A percentile compares a stretch with the other conserved stretches of the same genome.
Evolutionary conservation across 2,329 filamentous ascomycete species (phyloP).

Genomic region (Laburnicola sp.): DNA sequence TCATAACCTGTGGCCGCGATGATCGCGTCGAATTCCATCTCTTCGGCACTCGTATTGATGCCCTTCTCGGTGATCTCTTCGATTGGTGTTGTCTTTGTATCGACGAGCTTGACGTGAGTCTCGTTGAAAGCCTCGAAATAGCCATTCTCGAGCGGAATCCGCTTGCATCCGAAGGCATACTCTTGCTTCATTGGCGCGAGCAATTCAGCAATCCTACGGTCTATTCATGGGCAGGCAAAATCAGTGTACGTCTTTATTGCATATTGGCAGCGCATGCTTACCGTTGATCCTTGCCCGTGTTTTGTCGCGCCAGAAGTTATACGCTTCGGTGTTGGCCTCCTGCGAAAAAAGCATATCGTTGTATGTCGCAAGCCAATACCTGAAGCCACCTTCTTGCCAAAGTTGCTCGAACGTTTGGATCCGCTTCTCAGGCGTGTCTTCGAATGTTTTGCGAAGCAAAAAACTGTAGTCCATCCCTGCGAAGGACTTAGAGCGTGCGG

Average conservation of each 20-base stretch:
- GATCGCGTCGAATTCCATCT: conserved; percentile 58
- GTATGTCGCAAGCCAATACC: conserved; percentile 35
- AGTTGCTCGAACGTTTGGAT: conserved; percentile 21
- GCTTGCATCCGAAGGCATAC: conserved; percentile 29
- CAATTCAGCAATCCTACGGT: conserved; percentile 44
- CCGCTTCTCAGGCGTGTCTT: conserved; percentile 23
- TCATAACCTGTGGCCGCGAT: conserved; percentile 53
- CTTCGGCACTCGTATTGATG: conserved; percentile 51
- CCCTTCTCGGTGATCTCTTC: conserved; percentile 52
- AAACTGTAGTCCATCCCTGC: conserved; percentile 27
- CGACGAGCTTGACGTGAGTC: conserved; percentile 55
- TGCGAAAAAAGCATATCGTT: conserved; percentile 41
- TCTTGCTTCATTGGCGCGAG: conserved; percentile 44
- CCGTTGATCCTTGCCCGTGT: conserved; percentile 39
- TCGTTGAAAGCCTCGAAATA: conserved; percentile 47
- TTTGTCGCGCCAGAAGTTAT: conserved; percentile 51
- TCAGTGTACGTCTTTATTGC: not conserved
- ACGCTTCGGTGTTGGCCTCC: conserved; percentile 46
- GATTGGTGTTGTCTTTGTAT: conserved; percentile 48
- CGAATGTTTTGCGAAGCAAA: conserved; percentile 22
- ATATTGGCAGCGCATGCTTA: not conserved
- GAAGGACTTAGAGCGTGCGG: conserved; percentile 14
- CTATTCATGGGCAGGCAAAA: not conserved
- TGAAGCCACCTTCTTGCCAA: conserved; percentile 26
- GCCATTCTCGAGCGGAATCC: conserved; percentile 28